Evolutionary conservation across 2,329 filamentous ascomycete genomes (phyloP), one percentile per base, ranked within the genome.

Genomic region (Apiospora koreana): DNA sequence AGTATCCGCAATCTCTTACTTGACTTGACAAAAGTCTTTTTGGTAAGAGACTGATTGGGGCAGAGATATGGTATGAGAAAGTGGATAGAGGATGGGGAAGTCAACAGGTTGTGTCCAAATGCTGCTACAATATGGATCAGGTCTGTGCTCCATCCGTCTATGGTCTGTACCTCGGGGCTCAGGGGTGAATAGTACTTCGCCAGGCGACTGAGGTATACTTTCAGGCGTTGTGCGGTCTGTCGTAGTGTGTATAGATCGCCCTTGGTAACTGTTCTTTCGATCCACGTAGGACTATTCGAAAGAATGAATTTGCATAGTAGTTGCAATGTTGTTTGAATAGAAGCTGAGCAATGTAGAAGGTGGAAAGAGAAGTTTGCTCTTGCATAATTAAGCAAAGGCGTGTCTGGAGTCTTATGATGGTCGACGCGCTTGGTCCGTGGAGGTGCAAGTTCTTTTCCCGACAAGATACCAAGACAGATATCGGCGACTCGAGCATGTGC

Each of bases 41-140:
- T 64, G 12, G 76, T 72, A 1, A 73, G 69, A 0, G 74, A 74
- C 5, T 69, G 41, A 10, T 69, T 65, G 2, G 80, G 80, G 69
- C 80, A 82, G 66, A 82, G 75, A 2, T 80, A 78, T 1, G 77
- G 80, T n/a, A 82, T 77, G 1, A 81, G 73, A 46, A 73, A 76
- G 70, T 79, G 78, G n/a, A 82, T 81, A 2, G 80, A 76, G 1
- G 73, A 69, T n/a, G 80, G 80, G 4, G 72, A 75, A 10, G 67
- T 48, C 8, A 73, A 23, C 1, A 83, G 70, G 8, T 74, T 73
- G 21, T 71, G 70, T 10, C 74, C 77, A 73, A 83, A 83, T 46
- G 79, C 78, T 2, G 76, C 77, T 0, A 75, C 76, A 3, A 82
- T 67, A 1, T 77, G 75, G 18, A 75, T 76, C 1, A 82, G 72